Conservation (phyloP, 2,329 filamentous ascomycete genomes). For the Penicillium psychrosexuale region DNA sequence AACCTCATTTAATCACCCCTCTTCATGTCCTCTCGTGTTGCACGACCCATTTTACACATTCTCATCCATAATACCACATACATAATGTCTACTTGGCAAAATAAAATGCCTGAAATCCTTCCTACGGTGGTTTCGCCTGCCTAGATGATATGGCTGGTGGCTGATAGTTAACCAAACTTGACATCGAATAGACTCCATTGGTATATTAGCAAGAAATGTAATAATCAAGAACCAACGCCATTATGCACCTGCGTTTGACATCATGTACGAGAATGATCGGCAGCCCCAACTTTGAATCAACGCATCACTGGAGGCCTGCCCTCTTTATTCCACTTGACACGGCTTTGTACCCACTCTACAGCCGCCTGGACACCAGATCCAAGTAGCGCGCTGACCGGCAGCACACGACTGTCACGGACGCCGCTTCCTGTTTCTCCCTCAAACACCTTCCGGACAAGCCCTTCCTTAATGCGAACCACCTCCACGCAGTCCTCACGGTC, state of each 20-base stretch:
- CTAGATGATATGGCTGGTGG: not conserved
- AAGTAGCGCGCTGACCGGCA: conserved; percentile 86
- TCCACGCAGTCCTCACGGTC: conserved; percentile 96
- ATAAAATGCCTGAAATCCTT: not conserved
- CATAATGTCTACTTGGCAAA: not conserved
- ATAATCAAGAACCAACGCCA: conserved; percentile 19
- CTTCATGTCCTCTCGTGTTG: not conserved
- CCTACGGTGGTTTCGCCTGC: not conserved
- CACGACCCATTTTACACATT: not conserved
- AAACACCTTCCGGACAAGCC: conserved; percentile 89
- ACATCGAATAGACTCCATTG: conserved; percentile 10
- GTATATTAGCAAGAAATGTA: conserved; percentile 13
- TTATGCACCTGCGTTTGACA: conserved; percentile 12
- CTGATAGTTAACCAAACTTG: not conserved
- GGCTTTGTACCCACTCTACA: conserved; percentile 90
- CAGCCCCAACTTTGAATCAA: conserved; percentile 45
- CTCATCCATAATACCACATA: not conserved
- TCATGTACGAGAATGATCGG: conserved; percentile 3
- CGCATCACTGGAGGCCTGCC: conserved; percentile 88
- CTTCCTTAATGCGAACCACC: conserved; percentile 96
- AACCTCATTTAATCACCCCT: not conserved
- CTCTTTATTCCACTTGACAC: conserved; percentile 97
- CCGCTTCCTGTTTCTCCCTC: conserved; percentile 85
- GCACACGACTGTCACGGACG: conserved; percentile 83
- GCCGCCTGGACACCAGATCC: conserved; percentile 83